Base-by-base conservation (phyloP, 2,329 filamentous ascomycete species). In the Botrytis fragariae region DNA sequence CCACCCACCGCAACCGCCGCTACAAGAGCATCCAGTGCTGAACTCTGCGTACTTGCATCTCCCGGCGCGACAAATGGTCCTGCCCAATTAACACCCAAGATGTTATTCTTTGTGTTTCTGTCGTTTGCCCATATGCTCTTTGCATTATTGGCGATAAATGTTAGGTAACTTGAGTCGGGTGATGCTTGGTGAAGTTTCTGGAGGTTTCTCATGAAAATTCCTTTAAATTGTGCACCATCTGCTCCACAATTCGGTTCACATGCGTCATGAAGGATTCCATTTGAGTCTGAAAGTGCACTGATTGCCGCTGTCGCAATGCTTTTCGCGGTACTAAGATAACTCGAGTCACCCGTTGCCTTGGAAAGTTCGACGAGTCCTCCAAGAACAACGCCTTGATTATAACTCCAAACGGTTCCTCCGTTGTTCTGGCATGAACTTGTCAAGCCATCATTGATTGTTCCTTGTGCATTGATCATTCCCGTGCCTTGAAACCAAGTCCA, bases 191-290 rank as follows among this genome's bases (percentile, higher is more conserved):
- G 79, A 35, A 93, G 81, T 65, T 86, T 84, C 62, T 85, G 84
- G 25, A 93, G 81, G 79, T 93, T 92, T 37, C 90, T 86, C 67
- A 89, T 85, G 77, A 93, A 93, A 44, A 93, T 84, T 4, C 92
- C 92, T 81, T 94, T 94, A 85, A 94, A 94, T 77, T 92, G 89
- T 39, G 87, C 84, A 1, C 85, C 87, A 74, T 90, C 87, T n/a
- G 78, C 81, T 4, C 79, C 79, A 42, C 79, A 80, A 8, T 85
- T 84, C 0, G 78, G 78, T 77, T 90, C 88, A 76, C 88, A 90
- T 12, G 79, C 75, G 72, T 90, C 88, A 75, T 84, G 85, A 4
- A 91, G 82, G n/a, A 90, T 82, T 25, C 84, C 84, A 69, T 85
- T 81, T 0, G 79, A 74, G 74, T 86, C 83, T 16, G 83, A 77